These are phyloP conservation scores for Metrosideros polymorpha DNA, from an alignment of 441 rosid genomes.

Conservation along the genomic window DNA sequence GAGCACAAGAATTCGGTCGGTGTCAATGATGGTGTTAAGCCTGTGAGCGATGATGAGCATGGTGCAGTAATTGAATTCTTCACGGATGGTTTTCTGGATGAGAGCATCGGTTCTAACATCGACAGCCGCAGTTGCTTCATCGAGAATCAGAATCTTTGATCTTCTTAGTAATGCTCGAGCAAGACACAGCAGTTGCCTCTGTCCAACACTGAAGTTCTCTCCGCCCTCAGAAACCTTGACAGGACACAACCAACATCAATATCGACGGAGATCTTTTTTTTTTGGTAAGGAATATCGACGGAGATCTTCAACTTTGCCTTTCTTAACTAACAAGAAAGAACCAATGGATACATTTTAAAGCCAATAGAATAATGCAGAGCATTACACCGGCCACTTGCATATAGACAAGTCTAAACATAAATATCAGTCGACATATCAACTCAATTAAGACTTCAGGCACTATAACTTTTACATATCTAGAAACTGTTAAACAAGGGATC, in stretches of 20 bases:
- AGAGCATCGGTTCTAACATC: constrained; percentile 93
- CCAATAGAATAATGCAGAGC: neutral
- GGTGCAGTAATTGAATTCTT: constrained; percentile 86
- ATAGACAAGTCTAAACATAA: neutral
- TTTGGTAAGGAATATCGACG: no score
- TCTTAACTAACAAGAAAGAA: neutral
- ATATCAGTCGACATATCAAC: neutral
- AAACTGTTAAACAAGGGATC: neutral
- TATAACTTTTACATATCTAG: neutral
- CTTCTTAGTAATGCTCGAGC: constrained; percentile 83
- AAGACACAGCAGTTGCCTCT: constrained; percentile 86
- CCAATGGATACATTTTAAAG: neutral
- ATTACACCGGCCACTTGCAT: neutral
- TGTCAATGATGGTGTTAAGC: constrained; percentile 82
- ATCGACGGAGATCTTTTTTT: neutral
- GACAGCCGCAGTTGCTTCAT: constrained; percentile 97
- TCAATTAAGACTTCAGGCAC: neutral
- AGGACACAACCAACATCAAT: neutral
- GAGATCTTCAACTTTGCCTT: neutral
- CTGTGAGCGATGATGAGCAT: constrained; percentile 94
- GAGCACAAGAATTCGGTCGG: constrained; percentile 72
- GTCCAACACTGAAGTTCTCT: constrained; percentile 93
- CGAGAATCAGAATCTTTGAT: constrained; percentile 95
- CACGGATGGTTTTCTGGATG: constrained; percentile 86
- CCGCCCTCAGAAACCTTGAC: constrained; percentile 79